A percentile compares a stretch with the other conserved stretches of the same genome.
Conservation (phyloP, 495 filamentous ascomycete species). For the Aspergillus cristatus region DNA sequence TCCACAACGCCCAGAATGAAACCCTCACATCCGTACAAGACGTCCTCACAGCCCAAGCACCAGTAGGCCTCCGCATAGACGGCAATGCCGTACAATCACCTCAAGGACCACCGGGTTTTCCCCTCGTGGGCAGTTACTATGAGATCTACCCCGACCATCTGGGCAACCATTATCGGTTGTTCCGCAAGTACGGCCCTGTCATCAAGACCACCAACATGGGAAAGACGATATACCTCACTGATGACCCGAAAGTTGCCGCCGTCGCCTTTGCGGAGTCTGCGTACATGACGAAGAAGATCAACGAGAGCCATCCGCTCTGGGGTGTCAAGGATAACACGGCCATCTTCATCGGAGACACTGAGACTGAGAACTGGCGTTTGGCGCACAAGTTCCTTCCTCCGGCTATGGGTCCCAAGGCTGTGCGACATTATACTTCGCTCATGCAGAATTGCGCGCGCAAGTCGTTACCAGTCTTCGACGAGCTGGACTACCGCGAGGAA, state of each 20-base stretch:
- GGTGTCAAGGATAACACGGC: constrained; percentile 39
- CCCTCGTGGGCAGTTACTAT: constrained; percentile 41
- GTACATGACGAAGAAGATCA: constrained; percentile 47
- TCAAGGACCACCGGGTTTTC: constrained; percentile 40
- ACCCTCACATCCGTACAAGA: constrained; percentile 17
- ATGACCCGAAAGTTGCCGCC: constrained; percentile 33
- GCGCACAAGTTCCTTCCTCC: constrained; percentile 50
- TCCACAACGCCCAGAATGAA: constrained; percentile 18
- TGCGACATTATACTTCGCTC: constrained; percentile 41
- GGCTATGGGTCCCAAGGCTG: constrained; percentile 41
- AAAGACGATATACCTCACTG: constrained; percentile 39
- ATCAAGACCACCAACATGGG: constrained; percentile 50
- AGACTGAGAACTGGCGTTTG: constrained; percentile 33
- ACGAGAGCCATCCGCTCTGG: constrained; percentile 37
- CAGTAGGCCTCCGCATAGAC: constrained; percentile 36
- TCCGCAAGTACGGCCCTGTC: constrained; percentile 42
- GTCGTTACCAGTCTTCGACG: constrained; percentile 41
- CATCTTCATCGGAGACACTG: constrained; percentile 45
- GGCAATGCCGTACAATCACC: constrained; percentile 31
- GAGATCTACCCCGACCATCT: constrained; percentile 51
- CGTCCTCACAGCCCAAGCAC: constrained; percentile 14
- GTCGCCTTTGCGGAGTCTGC: constrained; percentile 30
- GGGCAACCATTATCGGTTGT: constrained; percentile 50
- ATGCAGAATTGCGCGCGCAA: constrained; percentile 37
- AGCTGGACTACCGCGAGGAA: constrained; percentile 33